Evolutionary conservation across 1,284 basidiomycete genomes (phyloP), one percentile per base, ranked within the genome.

Genomic region (Xanthoconium separans): DNA sequence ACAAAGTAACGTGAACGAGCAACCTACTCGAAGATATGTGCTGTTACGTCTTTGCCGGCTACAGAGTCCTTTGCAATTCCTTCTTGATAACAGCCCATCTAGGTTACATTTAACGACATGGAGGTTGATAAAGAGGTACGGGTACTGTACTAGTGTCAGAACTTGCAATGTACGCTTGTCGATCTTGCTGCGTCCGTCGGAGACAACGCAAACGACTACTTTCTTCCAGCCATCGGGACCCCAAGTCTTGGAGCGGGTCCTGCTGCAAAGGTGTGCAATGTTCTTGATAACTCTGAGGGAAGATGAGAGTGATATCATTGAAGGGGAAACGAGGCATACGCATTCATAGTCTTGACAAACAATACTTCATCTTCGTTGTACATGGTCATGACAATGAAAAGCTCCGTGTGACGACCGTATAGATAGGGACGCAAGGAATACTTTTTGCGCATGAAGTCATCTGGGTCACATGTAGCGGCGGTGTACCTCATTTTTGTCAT

Each of bases 71-170:
- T 97, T 64, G 94, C 92, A 53, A 98, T 85, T 58, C 95, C 95
- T 73, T 98, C 95, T 75, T 96, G 93, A 72, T 96, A 98, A 63
- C 90, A 91, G 31, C 95, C 95, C 93, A 98, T 95, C 79, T 92
- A 65, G 59, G 61, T 16, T 31, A 41, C 6, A 29, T 40, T 60
- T 8, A 64, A 54, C 31, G 13, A 30, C 45, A 46, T 36, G 46
- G 16, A 7, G 18, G 20, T 9, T 9, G 20, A 44, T 22, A 18
- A 51, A 16, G 41, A 47, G 16, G 43, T 3, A 39, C 16, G 20
- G 56, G 29, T 13, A 45, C 44, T 18, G 69, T 66, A 88, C 85
- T 47, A 90, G 76, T 54, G 84, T 85, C 36, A 93, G 78, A 47
- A 93, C 89, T 74, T 91, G 89, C 10, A 93, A 80, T 3, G 90